phyloP scores from a whole-genome alignment of 2,329 filamentous ascomycete genomes.

The Magnaporthales sp. region DNA sequence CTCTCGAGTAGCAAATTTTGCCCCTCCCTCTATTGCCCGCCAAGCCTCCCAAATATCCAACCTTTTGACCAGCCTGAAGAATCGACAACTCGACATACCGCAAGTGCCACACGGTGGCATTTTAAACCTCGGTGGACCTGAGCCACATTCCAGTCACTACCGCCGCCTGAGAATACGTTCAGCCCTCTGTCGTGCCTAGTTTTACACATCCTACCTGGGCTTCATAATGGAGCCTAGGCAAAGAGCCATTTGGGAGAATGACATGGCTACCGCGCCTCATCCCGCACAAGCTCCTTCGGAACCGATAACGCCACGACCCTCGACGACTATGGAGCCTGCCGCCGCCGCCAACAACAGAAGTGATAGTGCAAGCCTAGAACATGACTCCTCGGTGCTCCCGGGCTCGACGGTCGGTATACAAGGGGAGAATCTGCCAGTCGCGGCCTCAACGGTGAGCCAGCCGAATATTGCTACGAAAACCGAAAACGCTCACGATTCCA shows the following conservation, averaged over 20 bases:
- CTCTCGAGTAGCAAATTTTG: background rate
- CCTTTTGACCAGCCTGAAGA: background rate
- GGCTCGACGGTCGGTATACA: background rate
- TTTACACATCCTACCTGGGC: conserved; percentile 6
- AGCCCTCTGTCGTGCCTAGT: background rate
- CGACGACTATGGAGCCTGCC: conserved; percentile 7
- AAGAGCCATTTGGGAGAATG: background rate
- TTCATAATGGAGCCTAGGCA: conserved; percentile 18
- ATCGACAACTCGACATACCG: background rate
- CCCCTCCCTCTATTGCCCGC: background rate
- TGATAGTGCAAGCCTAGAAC: background rate
- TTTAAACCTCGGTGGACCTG: conserved; percentile 1
- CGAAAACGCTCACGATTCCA: conserved; percentile 41
- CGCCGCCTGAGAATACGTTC: background rate
- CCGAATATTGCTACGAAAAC: background rate
- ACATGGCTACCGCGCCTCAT: background rate
- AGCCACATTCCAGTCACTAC: conserved; percentile 5
- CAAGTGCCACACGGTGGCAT: background rate
- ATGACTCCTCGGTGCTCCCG: background rate
- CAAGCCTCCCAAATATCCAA: background rate
- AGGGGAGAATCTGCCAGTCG: background rate
- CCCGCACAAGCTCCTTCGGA: conserved; percentile 1
- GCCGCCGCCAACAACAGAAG: background rate
- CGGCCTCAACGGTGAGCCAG: background rate
- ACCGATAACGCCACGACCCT: conserved; percentile 5